Evolutionary conservation across 176 grass and related monocot species (phyloP).

Genomic region (Aegilops speltoides): DNA sequence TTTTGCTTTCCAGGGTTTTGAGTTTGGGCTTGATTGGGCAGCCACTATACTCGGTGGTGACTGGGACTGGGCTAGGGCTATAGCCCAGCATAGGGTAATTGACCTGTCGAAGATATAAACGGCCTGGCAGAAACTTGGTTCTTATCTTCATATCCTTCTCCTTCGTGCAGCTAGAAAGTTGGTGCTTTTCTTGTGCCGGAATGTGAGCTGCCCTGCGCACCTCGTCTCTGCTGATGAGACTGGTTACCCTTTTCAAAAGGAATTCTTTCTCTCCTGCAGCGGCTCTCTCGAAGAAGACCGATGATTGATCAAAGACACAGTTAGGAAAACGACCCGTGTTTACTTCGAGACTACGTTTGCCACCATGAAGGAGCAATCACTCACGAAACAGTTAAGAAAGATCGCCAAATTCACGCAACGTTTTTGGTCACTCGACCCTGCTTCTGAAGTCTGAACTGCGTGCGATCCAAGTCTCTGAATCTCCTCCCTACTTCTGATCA

Average conservation of each 20-base stretch:
- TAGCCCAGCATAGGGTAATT: background rate
- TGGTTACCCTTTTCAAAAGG: background rate
- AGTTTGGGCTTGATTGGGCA: background rate
- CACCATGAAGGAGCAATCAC: background rate
- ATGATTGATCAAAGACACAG: background rate
- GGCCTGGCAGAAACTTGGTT: conserved; percentile 7
- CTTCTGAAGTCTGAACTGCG: conserved; percentile 4
- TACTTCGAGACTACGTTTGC: background rate
- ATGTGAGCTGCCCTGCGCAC: background rate
- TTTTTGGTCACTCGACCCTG: background rate
- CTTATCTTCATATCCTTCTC: background rate
- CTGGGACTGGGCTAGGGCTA: background rate
- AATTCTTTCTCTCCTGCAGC: background rate
- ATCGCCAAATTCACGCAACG: background rate
- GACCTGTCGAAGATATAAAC: conserved; percentile 24
- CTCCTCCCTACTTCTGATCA: background rate
- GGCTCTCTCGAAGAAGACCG: background rate
- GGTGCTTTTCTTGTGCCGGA: conserved; percentile 4
- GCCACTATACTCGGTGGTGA: conserved; percentile 5
- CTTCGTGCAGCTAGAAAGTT: background rate
- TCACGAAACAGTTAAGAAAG: background rate
- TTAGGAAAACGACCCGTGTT: background rate
- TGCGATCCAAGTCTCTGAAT: background rate
- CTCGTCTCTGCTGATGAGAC: background rate
- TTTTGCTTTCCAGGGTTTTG: background rate